Percentiles rank a stretch among this genome's conserved stretches.
These are phyloP conservation scores for Naegleria lovaniensis DNA, from an alignment of 208 protist genomes.

Conservation along the genomic window DNA sequence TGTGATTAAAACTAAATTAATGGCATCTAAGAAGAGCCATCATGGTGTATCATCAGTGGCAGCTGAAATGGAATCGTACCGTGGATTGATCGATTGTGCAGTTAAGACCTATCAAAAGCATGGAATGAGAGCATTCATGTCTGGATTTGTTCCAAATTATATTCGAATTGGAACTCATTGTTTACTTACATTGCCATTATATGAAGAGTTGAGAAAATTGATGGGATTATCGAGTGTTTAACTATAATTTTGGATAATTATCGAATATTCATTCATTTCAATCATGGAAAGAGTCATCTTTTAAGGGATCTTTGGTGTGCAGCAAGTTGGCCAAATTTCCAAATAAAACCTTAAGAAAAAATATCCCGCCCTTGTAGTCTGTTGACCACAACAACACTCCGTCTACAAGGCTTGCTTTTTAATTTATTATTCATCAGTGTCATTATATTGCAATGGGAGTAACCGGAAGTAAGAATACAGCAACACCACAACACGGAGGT, in stretches of 20 bases:
- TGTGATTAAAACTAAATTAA: slow-evolving; percentile 22
- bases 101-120: slow-evolving; percentile 16
- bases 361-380: too few relatives aligned
- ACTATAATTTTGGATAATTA: not conserved
- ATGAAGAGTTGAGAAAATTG: slow-evolving; percentile 13
- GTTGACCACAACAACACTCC: too few relatives aligned
- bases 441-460: not conserved
- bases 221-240: slow-evolving; percentile 19
- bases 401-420: too few relatives aligned
- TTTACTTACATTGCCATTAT: not conserved
- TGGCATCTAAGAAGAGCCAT: not conserved
- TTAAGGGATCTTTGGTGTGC: too few relatives aligned
- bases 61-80: not conserved
- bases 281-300: too few relatives aligned
- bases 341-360: too few relatives aligned
- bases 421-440: too few relatives aligned
- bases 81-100: slow-evolving; percentile 6
- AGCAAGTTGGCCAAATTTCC: too few relatives aligned
- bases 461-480: not conserved
- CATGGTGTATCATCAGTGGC: not conserved
- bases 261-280: too few relatives aligned
- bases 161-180: slow-evolving; percentile 1
- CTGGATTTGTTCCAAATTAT: slow-evolving; percentile 29
- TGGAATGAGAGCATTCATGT: not conserved
- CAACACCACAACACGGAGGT: not conserved